Evolutionary conservation across 345 rosid genomes (phyloP), one percentile per base, ranked within the genome.

Genomic region (Linum usitatissimum): DNA sequence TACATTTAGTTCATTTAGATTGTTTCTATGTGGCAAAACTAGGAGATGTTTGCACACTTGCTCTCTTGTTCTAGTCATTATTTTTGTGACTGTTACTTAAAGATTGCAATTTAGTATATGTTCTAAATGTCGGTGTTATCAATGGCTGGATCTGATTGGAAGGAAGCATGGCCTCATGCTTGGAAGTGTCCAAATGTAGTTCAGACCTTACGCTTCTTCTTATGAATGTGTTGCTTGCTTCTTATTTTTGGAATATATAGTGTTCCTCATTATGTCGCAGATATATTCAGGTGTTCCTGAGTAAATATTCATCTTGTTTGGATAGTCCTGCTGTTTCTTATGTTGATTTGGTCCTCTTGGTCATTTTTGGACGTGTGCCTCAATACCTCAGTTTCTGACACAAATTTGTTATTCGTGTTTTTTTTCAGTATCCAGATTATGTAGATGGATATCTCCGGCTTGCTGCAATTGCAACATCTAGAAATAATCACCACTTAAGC

Each of bases 361-460:
- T 34, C 38, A 4, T 34, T 34, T 34, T 5, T 34, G 38, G 38
- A 23, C 8, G 38, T 34, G 38, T 34, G 38, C 38, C 38, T 7
- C 38, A 34, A 34, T 34, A 45, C 17, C 51, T 45, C 51, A 45
- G 4, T 7, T 45, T 45, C 51, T 45, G 51, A 45, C 17, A 45
- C 48, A 6, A 6, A 6, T 0, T 45, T 45, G 8, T 45, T 10
- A 45, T 45, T 45, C 51, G 15, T 68, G 58, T 67, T 48, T 66
- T 69, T 19, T 67, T 68, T 62, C 91, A 92, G 99, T 86, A 83
- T 79, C 99, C 91, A 62, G 86, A 82, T 66, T 90, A 92, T 59
- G 73, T 85, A 56, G 99, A 92, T 83, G 91, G 97, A 67, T 92
- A 85, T 79, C 66, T 92, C 80, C 81, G 97, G 89, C 90, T 92